Base-by-base conservation (phyloP, 2,329 filamentous ascomycete genomes). In the Penicillium griseofulvum region DNA sequence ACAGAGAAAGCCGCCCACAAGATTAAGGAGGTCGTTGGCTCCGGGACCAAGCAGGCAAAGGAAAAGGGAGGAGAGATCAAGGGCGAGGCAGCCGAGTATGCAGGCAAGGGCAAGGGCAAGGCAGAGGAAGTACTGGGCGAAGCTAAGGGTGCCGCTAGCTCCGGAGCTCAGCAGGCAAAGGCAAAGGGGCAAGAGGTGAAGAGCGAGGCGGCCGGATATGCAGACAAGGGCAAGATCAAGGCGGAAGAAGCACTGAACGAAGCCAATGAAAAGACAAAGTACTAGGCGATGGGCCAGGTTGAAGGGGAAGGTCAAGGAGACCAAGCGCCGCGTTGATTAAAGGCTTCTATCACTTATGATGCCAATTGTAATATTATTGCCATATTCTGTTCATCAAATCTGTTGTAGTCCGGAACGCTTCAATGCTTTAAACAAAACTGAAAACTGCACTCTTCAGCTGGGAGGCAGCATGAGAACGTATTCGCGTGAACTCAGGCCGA, bases 381-480 rank as follows among this genome's bases (percentile, higher is more conserved):
- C 34, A n/a, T 28, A 11, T 26, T 28, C 8, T 3, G 4, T 33
- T 14, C 26, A 38, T 17, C n/a, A 8, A 17, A 17, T 5, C 16
- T 24, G 28, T 8, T n/a, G 24, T 45, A 29, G 11, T 22, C 31
- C 7, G 17, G 31, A 49, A 14, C 17, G 14, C 19, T 42, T 26
- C 38, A 41, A 38, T 19, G 19, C 14, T 34, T 19, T 26, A 19
- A 11, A 17, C 22, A 8, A 1, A 6, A 9, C 19, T 31, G 9
- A 22, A 9, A 19, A 16, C 2, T 0, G 4, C 38, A 4, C 33
- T n/a, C n/a, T n/a, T 58, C 55, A 67, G 31, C 60, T 64, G 33
- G 71, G 74, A 29, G 84, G 82, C 55, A 97, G 81, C 90, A 97
- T 94, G 56, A 97, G 74, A n/a, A 99, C 91, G 73, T 97, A 99